Evolutionary conservation across 352 stramenopile species (phyloP).

Genomic region (Pelagophyceae sp.): DNA sequence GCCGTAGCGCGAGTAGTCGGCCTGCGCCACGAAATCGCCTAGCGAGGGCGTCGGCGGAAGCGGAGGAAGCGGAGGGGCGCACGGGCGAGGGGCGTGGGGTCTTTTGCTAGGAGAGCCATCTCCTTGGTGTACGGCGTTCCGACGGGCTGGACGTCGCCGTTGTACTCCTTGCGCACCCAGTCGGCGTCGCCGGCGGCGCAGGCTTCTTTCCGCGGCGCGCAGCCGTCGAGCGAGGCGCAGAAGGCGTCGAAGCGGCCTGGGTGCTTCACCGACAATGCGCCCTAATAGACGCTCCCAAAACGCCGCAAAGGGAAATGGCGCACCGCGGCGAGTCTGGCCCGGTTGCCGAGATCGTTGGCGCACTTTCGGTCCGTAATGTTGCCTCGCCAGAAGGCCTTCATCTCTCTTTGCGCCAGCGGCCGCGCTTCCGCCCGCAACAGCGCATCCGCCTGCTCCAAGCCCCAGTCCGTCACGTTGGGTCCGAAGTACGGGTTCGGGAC

Average conservation of each 20-base stretch:
- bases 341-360: background rate
- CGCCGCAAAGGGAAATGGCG: too few species aligned
- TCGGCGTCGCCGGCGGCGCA: background rate
- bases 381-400: background rate
- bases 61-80: too few species aligned
- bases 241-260: background rate
- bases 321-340: background rate
- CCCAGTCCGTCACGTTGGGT: background rate
- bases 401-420: background rate
- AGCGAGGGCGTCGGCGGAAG: too few species aligned
- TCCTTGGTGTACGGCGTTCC: background rate
- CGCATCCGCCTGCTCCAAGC: background rate
- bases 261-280: background rate
- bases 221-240: background rate
- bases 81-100: background rate
- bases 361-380: background rate
- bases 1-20: background rate
- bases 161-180: background rate
- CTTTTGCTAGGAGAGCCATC: background rate
- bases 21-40: background rate
- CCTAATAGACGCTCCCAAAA: too few species aligned
- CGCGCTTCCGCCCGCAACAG: too few species aligned
- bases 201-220: background rate
- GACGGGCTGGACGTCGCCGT: background rate
- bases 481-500: conserved; percentile 11